Conservation (phyloP, 148 eudicot genomes). For the Nepenthes gracilis region DNA sequence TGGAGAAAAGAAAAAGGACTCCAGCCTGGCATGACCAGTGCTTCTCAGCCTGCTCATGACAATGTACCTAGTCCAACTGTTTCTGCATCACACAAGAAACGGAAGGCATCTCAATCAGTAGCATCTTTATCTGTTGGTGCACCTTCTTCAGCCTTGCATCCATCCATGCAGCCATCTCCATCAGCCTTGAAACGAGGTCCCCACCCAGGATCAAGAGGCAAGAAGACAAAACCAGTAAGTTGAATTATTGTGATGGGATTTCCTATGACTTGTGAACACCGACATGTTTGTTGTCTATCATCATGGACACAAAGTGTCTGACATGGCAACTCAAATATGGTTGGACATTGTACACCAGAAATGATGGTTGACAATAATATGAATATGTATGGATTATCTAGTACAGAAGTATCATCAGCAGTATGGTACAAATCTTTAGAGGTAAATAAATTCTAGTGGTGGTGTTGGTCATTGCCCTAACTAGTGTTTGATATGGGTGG, state of each 20-base stretch:
- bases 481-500: too few species aligned
- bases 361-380: too few species aligned
- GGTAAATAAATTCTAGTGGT: too few species aligned
- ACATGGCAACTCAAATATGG: not conserved
- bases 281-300: not conserved
- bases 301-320: not conserved
- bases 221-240: conserved; percentile 51
- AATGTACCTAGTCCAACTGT: conserved; percentile 71
- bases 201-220: conserved; percentile 38
- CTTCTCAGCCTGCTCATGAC: conserved; percentile 57
- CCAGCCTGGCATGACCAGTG: conserved; percentile 47
- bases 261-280: not conserved
- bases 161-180: conserved; percentile 42
- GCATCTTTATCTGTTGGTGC: conserved; percentile 63
- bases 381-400: too few species aligned
- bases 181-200: conserved; percentile 44
- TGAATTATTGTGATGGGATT: not conserved
- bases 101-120: conserved; percentile 45
- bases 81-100: conserved; percentile 81
- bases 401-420: too few species aligned
- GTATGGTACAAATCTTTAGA: too few species aligned
- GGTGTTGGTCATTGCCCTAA: too few species aligned
- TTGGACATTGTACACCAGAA: not conserved
- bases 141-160: conserved; percentile 45
- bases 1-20: conserved; percentile 77